Percentiles rank a stretch among this genome's conserved stretches.
Evolutionary conservation across 2,329 filamentous ascomycete genomes (phyloP).

Genomic region (Trichoderma gracile): DNA sequence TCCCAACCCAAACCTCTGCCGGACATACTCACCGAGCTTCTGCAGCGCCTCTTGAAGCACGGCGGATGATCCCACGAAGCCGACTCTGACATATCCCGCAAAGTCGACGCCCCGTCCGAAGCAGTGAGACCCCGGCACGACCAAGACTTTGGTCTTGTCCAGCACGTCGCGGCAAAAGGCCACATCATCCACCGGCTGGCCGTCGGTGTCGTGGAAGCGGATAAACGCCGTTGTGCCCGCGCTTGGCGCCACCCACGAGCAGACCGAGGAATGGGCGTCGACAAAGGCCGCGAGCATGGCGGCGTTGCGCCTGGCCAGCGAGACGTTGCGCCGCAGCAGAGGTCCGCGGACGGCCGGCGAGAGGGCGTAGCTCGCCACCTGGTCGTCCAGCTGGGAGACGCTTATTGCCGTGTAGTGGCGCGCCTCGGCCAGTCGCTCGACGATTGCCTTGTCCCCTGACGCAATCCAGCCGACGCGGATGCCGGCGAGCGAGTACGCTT

Average conservation of each 20-base stretch:
- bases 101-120: constrained; percentile 70
- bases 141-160: constrained; percentile 68
- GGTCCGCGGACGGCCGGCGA: constrained; percentile 46
- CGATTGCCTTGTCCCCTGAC: constrained; percentile 60
- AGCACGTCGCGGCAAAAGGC: constrained; percentile 69
- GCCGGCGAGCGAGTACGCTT: constrained; percentile 80
- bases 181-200: constrained; percentile 67
- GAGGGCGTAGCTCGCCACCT: constrained; percentile 74
- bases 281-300: constrained; percentile 67
- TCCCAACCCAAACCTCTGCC: constrained; percentile 3
- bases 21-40: constrained; percentile 45
- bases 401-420: constrained; percentile 86
- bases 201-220: constrained; percentile 60
- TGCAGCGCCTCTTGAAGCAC: constrained; percentile 67
- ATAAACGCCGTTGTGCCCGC: constrained; percentile 81
- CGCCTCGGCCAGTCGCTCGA: constrained; percentile 63
- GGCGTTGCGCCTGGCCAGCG: constrained; percentile 67
- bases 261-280: constrained; percentile 61
- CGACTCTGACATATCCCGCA: constrained; percentile 73
- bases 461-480: constrained; percentile 83
- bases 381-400: constrained; percentile 80
- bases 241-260: constrained; percentile 71
- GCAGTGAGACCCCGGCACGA: constrained; percentile 71
- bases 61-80: constrained; percentile 71
- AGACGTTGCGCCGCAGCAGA: constrained; percentile 55